phyloP scores from a whole-genome alignment of 2,329 filamentous ascomycete genomes.

The Sclerotinia nivalis region DNA sequence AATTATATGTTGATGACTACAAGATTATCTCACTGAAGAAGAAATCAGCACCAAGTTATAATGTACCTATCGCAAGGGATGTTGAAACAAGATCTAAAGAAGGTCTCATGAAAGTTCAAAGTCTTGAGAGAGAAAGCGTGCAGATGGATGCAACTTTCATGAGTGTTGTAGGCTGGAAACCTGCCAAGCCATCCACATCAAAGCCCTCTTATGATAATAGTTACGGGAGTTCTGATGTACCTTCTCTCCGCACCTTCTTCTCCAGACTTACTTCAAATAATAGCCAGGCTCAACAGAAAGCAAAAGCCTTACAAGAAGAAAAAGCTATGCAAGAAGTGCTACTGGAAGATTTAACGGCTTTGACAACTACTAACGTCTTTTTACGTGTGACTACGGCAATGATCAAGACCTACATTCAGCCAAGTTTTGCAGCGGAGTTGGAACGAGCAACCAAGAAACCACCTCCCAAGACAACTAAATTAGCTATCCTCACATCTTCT shows the following conservation, averaged over 20 bases:
- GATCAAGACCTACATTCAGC: conserved; percentile 72
- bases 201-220: conserved; percentile 36
- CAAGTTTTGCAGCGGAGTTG: conserved; percentile 77
- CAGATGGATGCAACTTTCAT: conserved; percentile 92
- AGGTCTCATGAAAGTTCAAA: conserved; percentile 80
- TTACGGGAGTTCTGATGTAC: conserved; percentile 54
- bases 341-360: conserved; percentile 69
- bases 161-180: conserved; percentile 83
- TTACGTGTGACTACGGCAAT: conserved; percentile 82
- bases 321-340: conserved; percentile 62
- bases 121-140: conserved; percentile 81
- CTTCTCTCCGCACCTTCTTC: conserved; percentile 77
- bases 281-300: conserved; percentile 51
- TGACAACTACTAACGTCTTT: conserved; percentile 79
- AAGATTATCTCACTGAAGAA: conserved; percentile 78
- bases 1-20: conserved; percentile 88
- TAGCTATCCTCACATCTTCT: conserved; percentile 87
- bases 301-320: conserved; percentile 63
- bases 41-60: conserved; percentile 76
- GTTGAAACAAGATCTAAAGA: conserved; percentile 82
- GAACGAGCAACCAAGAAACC: conserved; percentile 97
- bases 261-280: conserved; percentile 66
- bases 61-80: conserved; percentile 72
- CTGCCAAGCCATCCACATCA: conserved; percentile 46
- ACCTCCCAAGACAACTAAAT: conserved; percentile 80